These are phyloP conservation scores for Hevea brasiliensis DNA, from an alignment of 345 rosid genomes.

Conservation along the genomic window DNA sequence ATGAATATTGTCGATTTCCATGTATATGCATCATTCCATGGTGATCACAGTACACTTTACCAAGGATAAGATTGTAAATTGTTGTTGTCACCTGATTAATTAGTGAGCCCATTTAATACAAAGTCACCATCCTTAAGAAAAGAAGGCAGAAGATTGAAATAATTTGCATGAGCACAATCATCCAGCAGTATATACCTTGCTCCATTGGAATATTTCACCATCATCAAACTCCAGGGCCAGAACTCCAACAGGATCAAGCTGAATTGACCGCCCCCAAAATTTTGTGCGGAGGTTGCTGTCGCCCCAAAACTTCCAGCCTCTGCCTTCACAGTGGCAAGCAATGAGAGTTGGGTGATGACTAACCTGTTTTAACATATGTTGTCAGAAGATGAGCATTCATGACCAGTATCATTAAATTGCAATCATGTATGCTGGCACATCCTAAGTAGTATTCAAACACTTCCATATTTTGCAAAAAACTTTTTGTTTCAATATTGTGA, in stretches of 20 bases:
- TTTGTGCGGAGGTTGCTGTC: constrained; percentile 89
- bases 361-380: constrained; percentile 48
- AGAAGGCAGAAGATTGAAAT: constrained; percentile 19
- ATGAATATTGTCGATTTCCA: constrained; percentile 76
- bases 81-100: constrained; percentile 77
- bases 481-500: neutral
- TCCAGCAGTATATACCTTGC: constrained; percentile 56
- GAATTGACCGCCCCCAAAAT: constrained; percentile 98
- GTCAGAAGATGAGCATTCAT: neutral
- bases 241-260: constrained; percentile 92
- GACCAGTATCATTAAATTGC: neutral
- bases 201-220: constrained; percentile 95
- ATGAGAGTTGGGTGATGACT: constrained; percentile 97
- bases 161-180: constrained; percentile 6
- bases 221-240: constrained; percentile 90
- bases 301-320: constrained; percentile 98
- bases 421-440: neutral
- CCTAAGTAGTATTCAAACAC: neutral
- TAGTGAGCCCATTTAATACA: neutral
- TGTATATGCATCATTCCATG: constrained; percentile 86
- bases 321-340: constrained; percentile 97
- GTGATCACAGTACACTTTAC: constrained; percentile 87
- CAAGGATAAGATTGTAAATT: constrained; percentile 88
- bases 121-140: neutral
- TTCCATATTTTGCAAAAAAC: neutral